Conservation (phyloP, 352 stramenopile species). For the Phytophthora vignae region DNA sequence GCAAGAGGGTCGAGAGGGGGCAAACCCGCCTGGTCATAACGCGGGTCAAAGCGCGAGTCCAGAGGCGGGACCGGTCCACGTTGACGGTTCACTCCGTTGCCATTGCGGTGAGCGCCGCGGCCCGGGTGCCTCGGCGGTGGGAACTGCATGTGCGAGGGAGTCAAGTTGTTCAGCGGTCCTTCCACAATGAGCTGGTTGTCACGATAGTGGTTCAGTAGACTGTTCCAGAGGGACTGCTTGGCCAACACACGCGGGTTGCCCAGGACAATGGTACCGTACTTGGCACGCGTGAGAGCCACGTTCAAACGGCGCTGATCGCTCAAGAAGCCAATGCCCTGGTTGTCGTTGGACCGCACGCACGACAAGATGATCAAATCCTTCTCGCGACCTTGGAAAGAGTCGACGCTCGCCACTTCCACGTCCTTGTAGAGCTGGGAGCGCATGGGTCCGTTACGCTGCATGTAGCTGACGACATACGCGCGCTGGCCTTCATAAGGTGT, state of each 20-base stretch:
- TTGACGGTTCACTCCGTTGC: conserved; percentile 49
- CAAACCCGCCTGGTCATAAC: conserved; percentile 67
- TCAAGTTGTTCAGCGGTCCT: conserved; percentile 97
- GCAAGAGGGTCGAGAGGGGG: conserved; percentile 32
- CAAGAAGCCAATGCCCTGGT: conserved; percentile 99
- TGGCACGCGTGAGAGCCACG: conserved; percentile 98
- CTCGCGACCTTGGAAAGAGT: conserved; percentile 99
- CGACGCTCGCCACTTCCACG: conserved; percentile 99
- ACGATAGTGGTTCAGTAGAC: conserved; percentile 97
- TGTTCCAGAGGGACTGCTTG: conserved; percentile 98
- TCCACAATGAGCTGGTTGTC: conserved; percentile 96
- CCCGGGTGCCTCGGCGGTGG: conserved; percentile 67
- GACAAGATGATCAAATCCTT: conserved; percentile 99
- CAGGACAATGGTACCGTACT: conserved; percentile 98
- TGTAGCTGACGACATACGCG: conserved; percentile 98
- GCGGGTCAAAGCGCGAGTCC: conserved; percentile 87
- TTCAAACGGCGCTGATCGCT: conserved; percentile 98
- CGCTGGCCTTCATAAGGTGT: conserved; percentile 99
- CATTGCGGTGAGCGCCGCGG: conserved; percentile 41
- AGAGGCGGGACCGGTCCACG: conserved; percentile 71
- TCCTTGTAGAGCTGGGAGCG: conserved; percentile 96
- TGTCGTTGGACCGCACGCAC: conserved; percentile 99
- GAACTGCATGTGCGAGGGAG: conserved; percentile 98
- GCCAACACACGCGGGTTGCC: conserved; percentile 98
- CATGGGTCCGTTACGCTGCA: conserved; percentile 96